Evolutionary conservation across 1,284 basidiomycete genomes (phyloP).

Genomic region (Bondarzewia mesenterica): DNA sequence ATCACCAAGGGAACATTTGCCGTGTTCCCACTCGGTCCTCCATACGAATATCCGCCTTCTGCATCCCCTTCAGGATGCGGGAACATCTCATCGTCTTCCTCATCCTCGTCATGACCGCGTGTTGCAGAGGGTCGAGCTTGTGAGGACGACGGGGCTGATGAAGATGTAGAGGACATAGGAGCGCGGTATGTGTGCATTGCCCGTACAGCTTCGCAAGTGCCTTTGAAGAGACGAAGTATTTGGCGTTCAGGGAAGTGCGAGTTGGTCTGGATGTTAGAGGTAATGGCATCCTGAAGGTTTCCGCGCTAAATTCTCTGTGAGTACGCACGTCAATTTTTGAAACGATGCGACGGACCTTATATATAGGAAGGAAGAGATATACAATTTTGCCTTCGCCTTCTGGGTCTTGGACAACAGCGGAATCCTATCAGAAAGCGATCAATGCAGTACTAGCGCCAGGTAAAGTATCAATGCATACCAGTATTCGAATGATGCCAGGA

Average conservation of each 20-base stretch:
- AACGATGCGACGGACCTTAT: constrained; percentile 45
- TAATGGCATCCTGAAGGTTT: constrained; percentile 94
- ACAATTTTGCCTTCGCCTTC: constrained; percentile 93
- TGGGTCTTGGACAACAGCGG: constrained; percentile 89
- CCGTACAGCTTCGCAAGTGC: constrained; percentile 87
- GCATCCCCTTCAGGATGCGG: constrained; percentile 65
- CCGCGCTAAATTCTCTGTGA: constrained; percentile 46
- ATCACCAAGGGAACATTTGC: constrained; percentile 41
- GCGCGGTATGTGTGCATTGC: constrained; percentile 88
- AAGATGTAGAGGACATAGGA: constrained; percentile 28
- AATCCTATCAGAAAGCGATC: constrained; percentile 71
- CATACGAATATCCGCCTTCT: constrained; percentile 63
- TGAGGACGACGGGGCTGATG: constrained; percentile 18
- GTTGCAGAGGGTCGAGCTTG: constrained; percentile 4
- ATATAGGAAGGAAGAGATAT: constrained; percentile 87
- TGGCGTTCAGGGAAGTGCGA: constrained; percentile 83
- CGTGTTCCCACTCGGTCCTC: constrained; percentile 29
- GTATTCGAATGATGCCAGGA: constrained; percentile 83
- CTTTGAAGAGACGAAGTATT: constrained; percentile 86
- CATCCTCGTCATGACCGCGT: constrained; percentile 32
- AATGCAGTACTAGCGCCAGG: constrained; percentile 6
- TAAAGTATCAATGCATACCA: constrained; percentile 35
- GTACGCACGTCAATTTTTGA: background rate
- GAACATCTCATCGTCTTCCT: constrained; percentile 54
- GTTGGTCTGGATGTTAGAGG: constrained; percentile 77